Conservation (phyloP, 768 basidiomycete species). For the Tulasnella sp. region DNA sequence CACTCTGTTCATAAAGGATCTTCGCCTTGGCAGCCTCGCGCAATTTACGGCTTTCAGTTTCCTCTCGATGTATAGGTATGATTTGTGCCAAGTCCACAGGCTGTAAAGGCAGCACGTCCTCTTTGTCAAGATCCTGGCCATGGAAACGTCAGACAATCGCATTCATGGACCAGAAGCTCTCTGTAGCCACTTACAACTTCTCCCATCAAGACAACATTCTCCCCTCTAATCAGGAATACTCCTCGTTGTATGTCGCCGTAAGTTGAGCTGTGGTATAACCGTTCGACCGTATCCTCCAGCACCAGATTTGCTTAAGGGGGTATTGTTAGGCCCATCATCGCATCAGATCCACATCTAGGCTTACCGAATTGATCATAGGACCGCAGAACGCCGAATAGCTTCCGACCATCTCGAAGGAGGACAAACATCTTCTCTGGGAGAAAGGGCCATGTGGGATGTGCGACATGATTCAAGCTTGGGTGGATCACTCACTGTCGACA, state of each 20-base stretch:
- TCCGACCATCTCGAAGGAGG: slow-evolving; percentile 89
- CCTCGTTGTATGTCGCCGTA: slow-evolving; percentile 86
- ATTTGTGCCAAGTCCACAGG: slow-evolving; percentile 64
- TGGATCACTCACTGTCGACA: slow-evolving; percentile 89
- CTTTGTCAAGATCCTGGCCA: slow-evolving; percentile 75
- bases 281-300: slow-evolving; percentile 88
- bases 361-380: slow-evolving; percentile 99
- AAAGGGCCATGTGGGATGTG: background rate
- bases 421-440: slow-evolving; percentile 94
- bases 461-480: background rate
- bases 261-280: slow-evolving; percentile 79
- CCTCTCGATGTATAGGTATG: slow-evolving; percentile 60
- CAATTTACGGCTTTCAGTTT: slow-evolving; percentile 61
- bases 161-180: slow-evolving; percentile 8
- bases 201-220: slow-evolving; percentile 94
- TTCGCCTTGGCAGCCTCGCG: slow-evolving; percentile 78
- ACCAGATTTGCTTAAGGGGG: slow-evolving; percentile 77
- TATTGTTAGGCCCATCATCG: background rate
- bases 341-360: slow-evolving; percentile 21
- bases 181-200: slow-evolving; percentile 66
- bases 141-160: background rate
- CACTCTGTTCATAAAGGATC: slow-evolving; percentile 70
- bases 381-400: slow-evolving; percentile 88
- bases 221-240: slow-evolving; percentile 89
- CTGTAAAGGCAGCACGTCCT: slow-evolving; percentile 75